phyloP scores from a whole-genome alignment of 768 basidiomycete species.

The Lactifluus volemus region DNA sequence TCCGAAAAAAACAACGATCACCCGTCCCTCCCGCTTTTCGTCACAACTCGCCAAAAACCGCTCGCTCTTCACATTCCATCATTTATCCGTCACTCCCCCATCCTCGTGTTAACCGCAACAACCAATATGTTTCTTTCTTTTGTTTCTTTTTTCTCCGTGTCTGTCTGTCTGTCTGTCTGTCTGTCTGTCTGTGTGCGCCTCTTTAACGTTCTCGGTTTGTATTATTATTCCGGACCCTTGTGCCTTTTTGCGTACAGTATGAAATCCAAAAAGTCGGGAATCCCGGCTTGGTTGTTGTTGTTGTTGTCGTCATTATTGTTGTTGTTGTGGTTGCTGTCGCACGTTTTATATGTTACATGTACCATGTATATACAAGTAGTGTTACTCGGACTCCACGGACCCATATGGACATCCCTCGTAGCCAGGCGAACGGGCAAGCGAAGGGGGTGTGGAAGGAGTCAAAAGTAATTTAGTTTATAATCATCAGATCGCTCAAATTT shows the following conservation, averaged over 20 bases:
- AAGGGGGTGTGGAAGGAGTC: background rate
- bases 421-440: background rate
- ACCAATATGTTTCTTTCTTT: background rate
- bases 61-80: background rate
- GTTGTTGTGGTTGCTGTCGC: too few species aligned
- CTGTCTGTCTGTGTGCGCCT: too few species aligned
- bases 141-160: background rate
- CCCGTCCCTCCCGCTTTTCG: background rate
- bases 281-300: too few species aligned
- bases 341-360: background rate
- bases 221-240: conserved; percentile 2
- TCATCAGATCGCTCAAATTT: background rate
- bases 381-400: background rate
- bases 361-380: background rate
- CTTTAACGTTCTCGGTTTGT: too few species aligned
- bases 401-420: background rate
- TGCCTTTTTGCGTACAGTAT: background rate
- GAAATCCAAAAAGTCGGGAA: too few species aligned
- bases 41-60: background rate
- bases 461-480: conserved; percentile 5
- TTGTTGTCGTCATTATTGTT: too few species aligned
- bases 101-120: background rate
- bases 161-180: background rate
- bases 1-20: background rate
- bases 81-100: background rate